Base-by-base conservation (phyloP, 2,329 filamentous ascomycete genomes). In the Cladosporium oxysporum region DNA sequence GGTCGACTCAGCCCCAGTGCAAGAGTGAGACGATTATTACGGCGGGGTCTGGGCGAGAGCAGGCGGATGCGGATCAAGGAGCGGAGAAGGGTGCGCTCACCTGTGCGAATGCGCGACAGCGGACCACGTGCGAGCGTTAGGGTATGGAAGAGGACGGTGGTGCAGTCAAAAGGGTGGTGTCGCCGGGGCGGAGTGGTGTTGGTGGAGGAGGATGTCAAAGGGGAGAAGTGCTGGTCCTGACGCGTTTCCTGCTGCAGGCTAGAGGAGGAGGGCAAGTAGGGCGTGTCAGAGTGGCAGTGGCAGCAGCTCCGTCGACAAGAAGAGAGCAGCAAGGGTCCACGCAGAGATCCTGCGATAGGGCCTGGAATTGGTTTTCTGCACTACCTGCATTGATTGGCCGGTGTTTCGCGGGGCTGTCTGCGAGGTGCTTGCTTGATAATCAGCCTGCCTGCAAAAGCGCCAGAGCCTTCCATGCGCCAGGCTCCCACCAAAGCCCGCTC, bases 1-100 rank as follows among this genome's bases (percentile, higher is more conserved):
- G 49, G 33, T 41, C 26, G 49, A 29, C 61, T 63, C 61, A 57
- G 61, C 61, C 61, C 14, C 61, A 63, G 61, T 31, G 57, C 11
- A 49, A 53, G 49, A 23, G 60, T 21, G 60, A 44, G 61, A 47
- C 21, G 50, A 41, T 63, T 47, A 21, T 21, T 29, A 31, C 31
- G 50, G 61, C 49, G 61, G 61, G 61, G 50, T 47, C 31, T 62
- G 61, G 35, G 33, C 61, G 61, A 57, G 31, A 10, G 29, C 29
- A 31, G 59, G n/a, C 41, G 60, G 60, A 23, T 35, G 49, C n/a
- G 49, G 60, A 23, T 33, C 29, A 12, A 21, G 49, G 23, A 33
- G 50, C 50, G 50, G 50, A 57, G 61, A 35, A 50, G 61, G 50
- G 41, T n/a, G 41, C 41, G 41, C 57, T 59, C 57, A 59, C 35